Evolutionary conservation across 1,284 basidiomycete genomes (phyloP).

Genomic region (Apiotrichum domesticum): DNA sequence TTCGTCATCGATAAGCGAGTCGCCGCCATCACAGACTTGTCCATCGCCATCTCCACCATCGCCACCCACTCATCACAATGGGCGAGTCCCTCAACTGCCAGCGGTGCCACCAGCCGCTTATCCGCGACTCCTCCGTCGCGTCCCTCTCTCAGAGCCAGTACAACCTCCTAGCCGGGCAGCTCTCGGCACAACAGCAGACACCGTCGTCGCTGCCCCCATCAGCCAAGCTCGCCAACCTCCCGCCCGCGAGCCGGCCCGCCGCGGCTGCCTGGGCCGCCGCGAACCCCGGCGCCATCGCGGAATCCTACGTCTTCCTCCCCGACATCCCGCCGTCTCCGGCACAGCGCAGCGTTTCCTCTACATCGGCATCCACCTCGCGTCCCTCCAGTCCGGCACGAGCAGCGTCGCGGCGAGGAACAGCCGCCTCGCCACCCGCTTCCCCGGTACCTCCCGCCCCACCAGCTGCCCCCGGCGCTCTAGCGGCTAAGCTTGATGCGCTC

Average conservation of each 20-base stretch:
- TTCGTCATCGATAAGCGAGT: background rate
- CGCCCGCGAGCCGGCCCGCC: constrained; percentile 50
- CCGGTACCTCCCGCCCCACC: constrained; percentile 20
- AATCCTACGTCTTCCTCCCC: constrained; percentile 83
- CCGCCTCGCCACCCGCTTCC: background rate
- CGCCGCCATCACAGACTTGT: background rate
- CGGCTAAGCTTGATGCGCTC: constrained; percentile 60
- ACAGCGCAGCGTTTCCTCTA: too few relatives aligned
- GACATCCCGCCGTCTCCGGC: constrained; percentile 47
- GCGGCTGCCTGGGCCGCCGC: constrained; percentile 52
- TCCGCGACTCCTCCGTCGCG: constrained; percentile 77
- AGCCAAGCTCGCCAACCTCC: constrained; percentile 55
- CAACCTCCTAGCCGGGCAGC: constrained; percentile 68
- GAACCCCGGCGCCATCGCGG: constrained; percentile 49
- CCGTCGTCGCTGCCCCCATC: constrained; percentile 52
- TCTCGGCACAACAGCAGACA: constrained; percentile 27
- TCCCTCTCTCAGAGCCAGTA: constrained; percentile 77
- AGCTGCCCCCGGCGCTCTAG: constrained; percentile 17
- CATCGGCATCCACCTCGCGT: constrained; percentile 43
- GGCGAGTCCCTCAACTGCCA: constrained; percentile 33
- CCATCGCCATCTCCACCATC: background rate
- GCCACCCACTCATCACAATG: constrained; percentile 2
- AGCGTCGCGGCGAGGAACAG: background rate
- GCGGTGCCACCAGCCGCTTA: constrained; percentile 58
- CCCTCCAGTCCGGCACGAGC: constrained; percentile 49